Evolutionary conservation across 78 protist species (phyloP).

Genomic region (Dictyostelium firmibasis): DNA sequence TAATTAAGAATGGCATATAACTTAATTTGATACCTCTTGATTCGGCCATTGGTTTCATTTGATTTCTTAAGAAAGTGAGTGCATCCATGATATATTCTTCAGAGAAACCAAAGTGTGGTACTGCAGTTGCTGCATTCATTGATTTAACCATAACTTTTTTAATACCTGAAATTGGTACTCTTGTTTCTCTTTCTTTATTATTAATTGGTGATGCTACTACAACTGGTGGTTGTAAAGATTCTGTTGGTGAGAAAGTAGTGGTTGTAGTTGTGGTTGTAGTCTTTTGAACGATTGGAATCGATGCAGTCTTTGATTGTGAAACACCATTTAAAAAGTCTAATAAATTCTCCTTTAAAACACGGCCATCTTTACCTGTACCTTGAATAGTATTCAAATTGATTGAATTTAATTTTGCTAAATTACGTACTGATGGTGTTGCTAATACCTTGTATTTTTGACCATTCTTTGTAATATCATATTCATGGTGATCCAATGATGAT

Average conservation of each 20-base stretch:
- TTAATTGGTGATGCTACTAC: background rate
- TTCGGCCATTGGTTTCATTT: slow-evolving; percentile 79
- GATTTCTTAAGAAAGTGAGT: background rate
- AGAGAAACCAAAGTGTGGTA: slow-evolving; percentile 90
- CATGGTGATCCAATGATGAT: slow-evolving; percentile 3
- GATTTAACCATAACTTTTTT: slow-evolving; percentile 86
- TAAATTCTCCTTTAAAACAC: slow-evolving; percentile 90
- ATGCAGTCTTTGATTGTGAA: background rate
- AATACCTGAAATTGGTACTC: slow-evolving; percentile 60
- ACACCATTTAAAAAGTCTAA: slow-evolving; percentile 47
- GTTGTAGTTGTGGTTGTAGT: background rate
- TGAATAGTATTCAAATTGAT: slow-evolving; percentile 61
- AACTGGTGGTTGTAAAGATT: slow-evolving; percentile 36
- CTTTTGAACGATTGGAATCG: background rate
- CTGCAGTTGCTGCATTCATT: slow-evolving; percentile 85
- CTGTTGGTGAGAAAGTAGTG: background rate
- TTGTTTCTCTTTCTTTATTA: background rate
- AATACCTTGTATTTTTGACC: slow-evolving; percentile 49
- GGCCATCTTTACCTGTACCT: slow-evolving; percentile 91
- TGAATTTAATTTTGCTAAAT: slow-evolving; percentile 83
- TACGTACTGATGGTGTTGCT: slow-evolving; percentile 95
- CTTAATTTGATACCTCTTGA: slow-evolving; percentile 83
- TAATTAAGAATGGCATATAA: slow-evolving; percentile 91
- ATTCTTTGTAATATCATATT: slow-evolving; percentile 9
- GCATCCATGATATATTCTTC: slow-evolving; percentile 85